Percentiles rank a stretch among this genome's conserved stretches.
Evolutionary conservation across 306 rosid species (phyloP).

Genomic region (Medicago lupulina): DNA sequence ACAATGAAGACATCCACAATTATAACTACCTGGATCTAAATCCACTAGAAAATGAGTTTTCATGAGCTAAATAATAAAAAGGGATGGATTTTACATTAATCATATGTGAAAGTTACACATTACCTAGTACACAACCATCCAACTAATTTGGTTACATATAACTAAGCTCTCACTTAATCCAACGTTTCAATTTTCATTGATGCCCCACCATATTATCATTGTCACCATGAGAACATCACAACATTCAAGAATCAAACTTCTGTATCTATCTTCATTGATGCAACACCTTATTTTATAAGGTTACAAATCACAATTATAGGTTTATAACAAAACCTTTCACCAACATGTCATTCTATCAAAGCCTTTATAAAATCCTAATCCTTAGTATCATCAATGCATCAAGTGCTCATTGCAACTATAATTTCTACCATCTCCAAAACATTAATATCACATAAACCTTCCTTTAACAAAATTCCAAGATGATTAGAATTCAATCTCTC

Average conservation of each 20-base stretch:
- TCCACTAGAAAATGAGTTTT: background rate
- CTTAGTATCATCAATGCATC: conserved; percentile 36
- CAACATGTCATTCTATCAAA: conserved; percentile 40
- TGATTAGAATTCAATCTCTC: conserved; percentile 34
- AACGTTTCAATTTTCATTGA: conserved; percentile 35
- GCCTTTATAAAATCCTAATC: conserved; percentile 36
- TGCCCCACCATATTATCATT: conserved; percentile 32
- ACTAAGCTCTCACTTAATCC: conserved; percentile 35
- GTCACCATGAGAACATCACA: background rate
- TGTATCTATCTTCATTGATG: background rate
- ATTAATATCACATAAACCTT: background rate
- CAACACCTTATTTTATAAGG: conserved; percentile 36
- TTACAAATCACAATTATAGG: conserved; percentile 30
- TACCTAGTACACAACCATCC: conserved; percentile 5
- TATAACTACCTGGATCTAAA: too few species aligned
- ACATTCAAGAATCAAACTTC: background rate
- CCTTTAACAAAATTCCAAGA: background rate
- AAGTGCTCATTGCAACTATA: conserved; percentile 20
- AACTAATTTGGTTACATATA: conserved; percentile 14
- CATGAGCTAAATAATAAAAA: background rate
- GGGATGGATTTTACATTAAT: conserved; percentile 31
- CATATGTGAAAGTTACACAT: conserved; percentile 39
- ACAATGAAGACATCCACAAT: too few species aligned
- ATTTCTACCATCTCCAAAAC: background rate
- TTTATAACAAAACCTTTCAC: conserved; percentile 29